Evolutionary conservation across 371 early-diverging fungal genomes (phyloP).

Genomic region (Chytridium lagenaria): DNA sequence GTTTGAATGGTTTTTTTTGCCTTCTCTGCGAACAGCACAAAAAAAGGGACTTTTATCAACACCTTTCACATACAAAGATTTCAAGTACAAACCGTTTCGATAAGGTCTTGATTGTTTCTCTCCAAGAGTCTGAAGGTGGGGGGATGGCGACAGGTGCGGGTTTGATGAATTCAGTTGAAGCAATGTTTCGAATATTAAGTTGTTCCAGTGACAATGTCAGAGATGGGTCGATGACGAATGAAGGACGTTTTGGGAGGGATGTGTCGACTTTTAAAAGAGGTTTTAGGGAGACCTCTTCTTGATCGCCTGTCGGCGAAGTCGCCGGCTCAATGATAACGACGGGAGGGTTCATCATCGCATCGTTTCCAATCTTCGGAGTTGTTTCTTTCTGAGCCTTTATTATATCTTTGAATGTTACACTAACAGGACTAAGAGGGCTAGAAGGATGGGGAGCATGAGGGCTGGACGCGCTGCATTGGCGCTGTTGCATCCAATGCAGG

Average conservation of each 20-base stretch:
- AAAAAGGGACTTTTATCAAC: too few relatives aligned
- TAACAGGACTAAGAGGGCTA: neutral
- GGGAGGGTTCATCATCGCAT: neutral
- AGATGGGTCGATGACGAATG: neutral
- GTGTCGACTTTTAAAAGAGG: too few relatives aligned
- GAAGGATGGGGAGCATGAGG: neutral
- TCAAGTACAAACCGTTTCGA: constrained; percentile 12
- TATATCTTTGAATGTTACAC: neutral
- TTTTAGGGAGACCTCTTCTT: too few relatives aligned
- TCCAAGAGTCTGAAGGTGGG: constrained; percentile 28
- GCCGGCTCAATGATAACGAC: too few relatives aligned
- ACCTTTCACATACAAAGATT: neutral
- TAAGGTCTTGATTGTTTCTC: constrained; percentile 17
- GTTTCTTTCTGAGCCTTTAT: neutral
- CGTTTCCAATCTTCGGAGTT: neutral
- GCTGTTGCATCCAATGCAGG: neutral
- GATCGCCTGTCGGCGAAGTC: too few relatives aligned
- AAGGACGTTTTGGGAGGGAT: too few relatives aligned
- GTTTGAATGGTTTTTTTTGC: constrained; percentile 9
- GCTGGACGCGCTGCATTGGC: neutral
- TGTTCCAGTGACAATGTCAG: neutral
- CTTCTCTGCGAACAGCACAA: neutral
- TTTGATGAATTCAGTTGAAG: neutral
- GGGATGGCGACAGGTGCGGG: constrained; percentile 2
- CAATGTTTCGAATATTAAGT: constrained; percentile 1